Base-by-base conservation (phyloP, 2,329 filamentous ascomycete genomes). In the Phaeosphaeria sp. region DNA sequence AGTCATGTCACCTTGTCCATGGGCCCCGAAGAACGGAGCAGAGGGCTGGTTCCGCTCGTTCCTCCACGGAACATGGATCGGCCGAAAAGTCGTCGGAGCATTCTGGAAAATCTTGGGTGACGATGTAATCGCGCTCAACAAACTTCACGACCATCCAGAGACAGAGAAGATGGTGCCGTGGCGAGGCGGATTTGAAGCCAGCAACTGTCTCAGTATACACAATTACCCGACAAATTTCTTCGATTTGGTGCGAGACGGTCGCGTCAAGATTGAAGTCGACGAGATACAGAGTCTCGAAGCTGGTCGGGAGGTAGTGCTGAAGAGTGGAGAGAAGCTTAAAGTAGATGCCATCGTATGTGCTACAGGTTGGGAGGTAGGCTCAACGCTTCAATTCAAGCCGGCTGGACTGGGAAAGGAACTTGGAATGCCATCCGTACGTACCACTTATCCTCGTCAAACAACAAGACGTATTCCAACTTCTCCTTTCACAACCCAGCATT, bases 1-100 rank as follows among this genome's bases (percentile, higher is more conserved):
- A 44, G 42, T 89, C 87, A 87, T 93, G 74, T 88, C 85, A 51
- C 90, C 91, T 0, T 93, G 90, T 69, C 83, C 90, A 15, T 93
- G 89, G 88, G 89, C 87, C 4, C 79, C 82, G 1, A 84, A 82
- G 1, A 88, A 87, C 67, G 89, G 88, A 1, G 89, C 84, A 62
- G 78, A 72, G 58, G 66, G 81, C 13, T 77, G 77, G 11, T 78
- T 85, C 1, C 81, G 86, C 3, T 69, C 74, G 10, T 85, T 89
- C 58, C 78, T 88, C 47, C 87, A 90, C 62, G 78, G 80, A 21
- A 89, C 85, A 0, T 74, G 78, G 33, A 52, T 89, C 1, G 88
- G 88, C 1, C 81, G 86, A 0, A 78, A 77, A 50, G 72, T 90
- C 20, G 83, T 86, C 3, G 78, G 83, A 41, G 71, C 73, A 0